Conservation (phyloP, 352 stramenopile species). For the Globisporangium megalacanthum region DNA sequence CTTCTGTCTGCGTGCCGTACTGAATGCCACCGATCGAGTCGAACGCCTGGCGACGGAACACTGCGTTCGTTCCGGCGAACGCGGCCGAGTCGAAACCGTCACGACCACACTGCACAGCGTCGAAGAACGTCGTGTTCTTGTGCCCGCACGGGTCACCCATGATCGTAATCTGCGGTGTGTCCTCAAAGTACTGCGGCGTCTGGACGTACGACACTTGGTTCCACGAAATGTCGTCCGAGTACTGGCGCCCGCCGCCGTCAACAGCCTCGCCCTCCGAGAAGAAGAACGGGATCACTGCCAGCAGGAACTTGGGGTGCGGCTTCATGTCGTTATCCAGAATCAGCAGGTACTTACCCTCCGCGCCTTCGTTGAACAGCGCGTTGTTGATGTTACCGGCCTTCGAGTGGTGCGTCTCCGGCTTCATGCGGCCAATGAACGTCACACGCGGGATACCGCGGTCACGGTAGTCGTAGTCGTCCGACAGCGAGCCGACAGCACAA, state of each 20-base stretch:
- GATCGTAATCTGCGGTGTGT: constrained; percentile 75
- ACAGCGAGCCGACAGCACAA: constrained; percentile 81
- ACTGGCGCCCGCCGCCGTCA: constrained; percentile 75
- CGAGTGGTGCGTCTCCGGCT: constrained; percentile 84
- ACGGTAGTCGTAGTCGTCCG: constrained; percentile 89
- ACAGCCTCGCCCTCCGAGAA: constrained; percentile 86
- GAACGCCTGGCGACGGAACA: constrained; percentile 87
- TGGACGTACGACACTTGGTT: constrained; percentile 89
- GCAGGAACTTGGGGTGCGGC: constrained; percentile 84
- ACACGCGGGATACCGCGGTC: constrained; percentile 81
- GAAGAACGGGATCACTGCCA: constrained; percentile 85
- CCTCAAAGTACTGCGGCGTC: constrained; percentile 88
- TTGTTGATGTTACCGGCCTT: constrained; percentile 94
- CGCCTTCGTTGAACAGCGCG: constrained; percentile 85
- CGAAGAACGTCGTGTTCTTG: constrained; percentile 91
- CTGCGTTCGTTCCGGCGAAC: constrained; percentile 86
- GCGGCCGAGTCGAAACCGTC: constrained; percentile 85
- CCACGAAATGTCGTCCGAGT: constrained; percentile 87
- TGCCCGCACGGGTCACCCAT: constrained; percentile 87
- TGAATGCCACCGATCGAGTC: constrained; percentile 88
- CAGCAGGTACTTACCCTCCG: constrained; percentile 83
- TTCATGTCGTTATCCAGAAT: constrained; percentile 94
- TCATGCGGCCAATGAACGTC: constrained; percentile 86
- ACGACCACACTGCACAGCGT: constrained; percentile 82
- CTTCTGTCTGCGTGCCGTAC: constrained; percentile 88